Evolutionary conservation across 2,329 filamentous ascomycete genomes (phyloP), one percentile per base, ranked within the genome.

Genomic region (Fusarium sororula): DNA sequence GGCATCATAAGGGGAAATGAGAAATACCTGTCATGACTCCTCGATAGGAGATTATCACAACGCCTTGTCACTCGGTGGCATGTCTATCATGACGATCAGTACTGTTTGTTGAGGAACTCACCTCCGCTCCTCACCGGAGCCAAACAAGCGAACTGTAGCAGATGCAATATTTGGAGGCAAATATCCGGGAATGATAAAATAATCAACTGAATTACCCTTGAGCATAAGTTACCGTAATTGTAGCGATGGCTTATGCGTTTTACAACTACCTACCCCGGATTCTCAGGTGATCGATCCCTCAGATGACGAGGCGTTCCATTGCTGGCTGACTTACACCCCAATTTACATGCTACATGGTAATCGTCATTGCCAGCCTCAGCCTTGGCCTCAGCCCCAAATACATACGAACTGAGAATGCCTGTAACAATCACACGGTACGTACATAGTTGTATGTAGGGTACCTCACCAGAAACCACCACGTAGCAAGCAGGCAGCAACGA

Each of bases 231-330:
- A 35, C 15, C 32, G 32, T 35, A 17, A 35, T 17, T 35, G 32
- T 15, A 35, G 32, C 32, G 65, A 58, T 37, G 30, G 44, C 28
- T 68, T 48, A 41, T 67, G 32, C 20, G 41, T 55, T 54, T 68
- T 68, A 38, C 57, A 53, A 20, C 24, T 58, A 4, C 26, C 45
- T 48, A 70, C 66, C 44, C 58, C 51, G 35, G 65, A 66, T 68
- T 70, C 32, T 63, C 54, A 68, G 60, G 60, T 60, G 62, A 62
- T 65, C 41, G 28, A 67, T 51, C 53, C 44, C 24, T 48, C 58
- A 55, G 71, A 68, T 73, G 71, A 73, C 70, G 66, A 73, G 71
- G 67, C 71, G 54, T 59, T 26, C 24, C 24, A 26, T 26, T 60
- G 61, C 61, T 70, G 60, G 55, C 71, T 74, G 66, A 59, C 64